A percentile compares a stretch with the other conserved stretches of the same genome.
Conservation (phyloP, 1,284 basidiomycete species). For the Leccinum subrobustum region DNA sequence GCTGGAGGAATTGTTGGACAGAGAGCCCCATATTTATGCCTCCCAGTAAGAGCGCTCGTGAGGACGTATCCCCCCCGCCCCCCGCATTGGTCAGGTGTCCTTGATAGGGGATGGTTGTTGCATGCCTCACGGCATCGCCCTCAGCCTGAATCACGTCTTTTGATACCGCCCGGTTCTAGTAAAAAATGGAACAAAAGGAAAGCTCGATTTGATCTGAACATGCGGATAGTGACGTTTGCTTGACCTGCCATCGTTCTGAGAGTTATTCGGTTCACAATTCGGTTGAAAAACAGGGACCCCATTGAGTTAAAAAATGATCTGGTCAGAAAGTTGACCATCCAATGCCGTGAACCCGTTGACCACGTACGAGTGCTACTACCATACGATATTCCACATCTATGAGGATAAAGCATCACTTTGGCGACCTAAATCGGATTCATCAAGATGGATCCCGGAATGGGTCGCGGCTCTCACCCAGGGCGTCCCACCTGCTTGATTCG, state of each 20-base stretch:
- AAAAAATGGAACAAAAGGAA: not conserved
- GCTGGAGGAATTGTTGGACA: not conserved
- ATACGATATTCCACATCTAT: not conserved
- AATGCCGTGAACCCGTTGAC: not conserved
- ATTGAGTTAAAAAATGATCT: not conserved
- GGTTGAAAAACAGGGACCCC: not conserved
- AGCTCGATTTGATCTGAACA: not conserved
- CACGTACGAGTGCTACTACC: not conserved
- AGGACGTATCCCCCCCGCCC: not conserved
- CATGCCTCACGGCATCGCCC: too few species aligned
- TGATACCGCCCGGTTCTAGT: too few species aligned
- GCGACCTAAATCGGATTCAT: not conserved
- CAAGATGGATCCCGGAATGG: not conserved
- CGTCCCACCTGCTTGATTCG: too few species aligned
- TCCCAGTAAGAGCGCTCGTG: not conserved
- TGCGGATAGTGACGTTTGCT: not conserved
- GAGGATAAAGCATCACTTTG: not conserved
- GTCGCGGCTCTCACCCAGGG: too few species aligned
- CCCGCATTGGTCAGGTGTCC: not conserved
- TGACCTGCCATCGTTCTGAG: not conserved
- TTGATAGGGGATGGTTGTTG: not conserved
- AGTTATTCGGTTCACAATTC: not conserved
- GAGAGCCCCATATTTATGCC: not conserved
- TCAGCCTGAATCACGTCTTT: too few species aligned
- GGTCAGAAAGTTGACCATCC: not conserved